Conservation (phyloP, 495 filamentous ascomycete genomes). For the Entonaema liquescens region DNA sequence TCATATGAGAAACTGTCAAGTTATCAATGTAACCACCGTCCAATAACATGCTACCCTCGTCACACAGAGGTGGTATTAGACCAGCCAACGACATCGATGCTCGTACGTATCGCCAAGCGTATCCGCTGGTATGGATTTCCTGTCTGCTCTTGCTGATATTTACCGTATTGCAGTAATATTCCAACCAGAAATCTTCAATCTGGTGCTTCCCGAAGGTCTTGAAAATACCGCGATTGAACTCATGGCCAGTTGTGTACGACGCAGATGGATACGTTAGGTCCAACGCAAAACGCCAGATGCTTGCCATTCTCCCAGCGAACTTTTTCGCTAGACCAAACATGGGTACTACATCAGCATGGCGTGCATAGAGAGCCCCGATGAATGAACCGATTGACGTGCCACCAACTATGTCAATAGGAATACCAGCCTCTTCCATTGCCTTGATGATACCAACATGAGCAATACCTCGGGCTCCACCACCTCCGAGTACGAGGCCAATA, state of each 20-base stretch:
- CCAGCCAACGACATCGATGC: slow-evolving; percentile 97
- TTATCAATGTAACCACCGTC: slow-evolving; percentile 99
- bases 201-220: slow-evolving; percentile 96
- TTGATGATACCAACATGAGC: slow-evolving; percentile 92
- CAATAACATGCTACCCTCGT: slow-evolving; percentile 94
- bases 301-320: slow-evolving; percentile 95
- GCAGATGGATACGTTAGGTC: slow-evolving; percentile 94
- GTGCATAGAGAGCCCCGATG: slow-evolving; percentile 92
- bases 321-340: slow-evolving; percentile 97
- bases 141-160: slow-evolving; percentile 91
- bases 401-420: slow-evolving; percentile 94
- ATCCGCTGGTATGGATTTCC: slow-evolving; percentile 93
- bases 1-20: slow-evolving; percentile 96
- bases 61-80: slow-evolving; percentile 90
- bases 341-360: slow-evolving; percentile 95
- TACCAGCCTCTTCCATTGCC: slow-evolving; percentile 93
- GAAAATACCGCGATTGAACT: slow-evolving; percentile 99
- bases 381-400: slow-evolving; percentile 99
- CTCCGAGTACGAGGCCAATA: slow-evolving; percentile 91
- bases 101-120: slow-evolving; percentile 95
- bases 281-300: slow-evolving; percentile 95
- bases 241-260: slow-evolving; percentile 97
- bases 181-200: slow-evolving; percentile 98
- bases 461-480: slow-evolving; percentile 91
- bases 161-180: slow-evolving; percentile 99